Evolutionary conservation across 768 basidiomycete genomes (phyloP), one percentile per base, ranked within the genome.

Genomic region (Stropharia rugosoannulata): DNA sequence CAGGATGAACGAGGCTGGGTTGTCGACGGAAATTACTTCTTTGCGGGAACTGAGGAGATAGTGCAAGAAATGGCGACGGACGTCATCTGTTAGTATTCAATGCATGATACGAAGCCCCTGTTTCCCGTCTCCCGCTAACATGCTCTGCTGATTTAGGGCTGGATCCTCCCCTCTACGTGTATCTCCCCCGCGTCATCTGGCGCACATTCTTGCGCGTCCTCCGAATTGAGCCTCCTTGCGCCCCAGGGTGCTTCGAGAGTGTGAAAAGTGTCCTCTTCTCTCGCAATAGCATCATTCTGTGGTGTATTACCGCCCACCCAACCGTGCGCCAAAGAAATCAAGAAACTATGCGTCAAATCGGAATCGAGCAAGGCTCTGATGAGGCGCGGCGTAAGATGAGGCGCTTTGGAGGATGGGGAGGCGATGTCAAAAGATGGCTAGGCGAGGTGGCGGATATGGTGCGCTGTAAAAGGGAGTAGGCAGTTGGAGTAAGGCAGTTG

Each of bases 111-210:
- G 19, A 29, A 32, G n/a, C 42, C 13, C 22, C 29, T 15, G 18
- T 18, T 37, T 10, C 13, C 29, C 13, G 18, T 18, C 37, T 10
- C 40, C n/a, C 12, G 18, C 22, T 18, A 37, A 49, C 45, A 12
- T 54, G 29, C 38, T 25, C 16, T 42, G 9, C 7, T 32, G 29
- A 32, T 32, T 32, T 51, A 89, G 86, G 87, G 87, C 70, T 89
- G 18, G 86, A 88, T 59, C 85, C 86, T 7, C 87, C 86, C 11
- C 69, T 88, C 35, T 15, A 71, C 8, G 66, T 81, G 9, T 89
- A 88, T 69, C 75, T 88, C 51, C 84, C 86, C 18, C 82, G 87
- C 13, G 60, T 87, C 22, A 62, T 80, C 56, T 59, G 72, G 51
- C 75, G 86, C 45, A 87, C 85, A 0, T 62, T 84, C n/a, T 63